These are phyloP conservation scores for Corchorus olitorius DNA, from an alignment of 345 rosid species.

Conservation along the genomic window DNA sequence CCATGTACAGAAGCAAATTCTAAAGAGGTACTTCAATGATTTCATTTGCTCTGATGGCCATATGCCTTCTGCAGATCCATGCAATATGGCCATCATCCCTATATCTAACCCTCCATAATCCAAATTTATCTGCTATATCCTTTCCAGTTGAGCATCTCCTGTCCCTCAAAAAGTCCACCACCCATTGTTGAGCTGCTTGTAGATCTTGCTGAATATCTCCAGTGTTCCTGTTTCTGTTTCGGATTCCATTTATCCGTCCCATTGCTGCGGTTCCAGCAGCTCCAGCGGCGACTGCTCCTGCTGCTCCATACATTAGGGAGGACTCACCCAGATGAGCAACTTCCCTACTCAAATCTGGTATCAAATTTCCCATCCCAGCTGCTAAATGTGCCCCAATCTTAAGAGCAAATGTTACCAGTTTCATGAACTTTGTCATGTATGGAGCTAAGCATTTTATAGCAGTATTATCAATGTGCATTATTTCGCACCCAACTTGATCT, in stretches of 20 bases:
- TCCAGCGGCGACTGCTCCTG: constrained; percentile 74
- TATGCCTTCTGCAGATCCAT: constrained; percentile 90
- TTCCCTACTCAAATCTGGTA: constrained; percentile 90
- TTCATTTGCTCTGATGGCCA: constrained; percentile 77
- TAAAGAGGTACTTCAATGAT: constrained; percentile 39
- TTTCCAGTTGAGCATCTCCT: constrained; percentile 73
- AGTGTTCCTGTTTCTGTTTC: constrained; percentile 41
- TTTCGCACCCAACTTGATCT: constrained; percentile 83
- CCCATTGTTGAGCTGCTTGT: constrained; percentile 90
- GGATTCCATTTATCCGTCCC: constrained; percentile 28
- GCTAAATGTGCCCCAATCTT: constrained; percentile 95
- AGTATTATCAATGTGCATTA: constrained; percentile 87
- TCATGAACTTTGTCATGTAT: constrained; percentile 85
- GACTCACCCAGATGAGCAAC: constrained; percentile 72
- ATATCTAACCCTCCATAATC: constrained; percentile 87
- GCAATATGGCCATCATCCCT: constrained; percentile 81
- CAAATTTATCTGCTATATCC: constrained; percentile 91
- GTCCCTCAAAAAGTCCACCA: constrained; percentile 78
- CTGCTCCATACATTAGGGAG: constrained; percentile 70
- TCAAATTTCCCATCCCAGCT: constrained; percentile 86
- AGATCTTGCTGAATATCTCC: constrained; percentile 66
- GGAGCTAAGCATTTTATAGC: constrained; percentile 78
- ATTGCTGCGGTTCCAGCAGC: constrained; percentile 44
- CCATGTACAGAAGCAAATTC: neutral
- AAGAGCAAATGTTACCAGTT: constrained; percentile 75